Percentiles rank a stretch among this genome's conserved stretches.
These are phyloP conservation scores for Pezicula radicicola DNA, from an alignment of 2,329 filamentous ascomycete species.

Conservation along the genomic window DNA sequence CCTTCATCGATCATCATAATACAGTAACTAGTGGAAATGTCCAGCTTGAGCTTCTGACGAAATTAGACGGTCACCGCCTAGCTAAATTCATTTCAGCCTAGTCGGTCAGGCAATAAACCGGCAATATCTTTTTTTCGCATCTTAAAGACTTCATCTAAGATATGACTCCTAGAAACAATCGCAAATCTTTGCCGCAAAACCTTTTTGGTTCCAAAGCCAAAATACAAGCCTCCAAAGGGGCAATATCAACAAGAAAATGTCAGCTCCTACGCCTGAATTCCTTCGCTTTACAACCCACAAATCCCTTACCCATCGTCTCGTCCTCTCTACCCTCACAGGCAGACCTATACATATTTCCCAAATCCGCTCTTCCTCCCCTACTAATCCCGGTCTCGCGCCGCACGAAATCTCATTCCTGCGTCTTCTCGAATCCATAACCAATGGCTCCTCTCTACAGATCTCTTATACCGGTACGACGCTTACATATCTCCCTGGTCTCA, in stretches of 20 bases:
- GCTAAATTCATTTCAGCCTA: no score
- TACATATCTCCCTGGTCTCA: conserved; percentile 86
- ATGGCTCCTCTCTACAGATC: conserved; percentile 92
- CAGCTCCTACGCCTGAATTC: conserved; percentile 35
- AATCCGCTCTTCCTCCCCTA: conserved; percentile 84
- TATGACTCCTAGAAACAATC: no score
- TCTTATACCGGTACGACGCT: conserved; percentile 94
- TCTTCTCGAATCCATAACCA: conserved; percentile 90
- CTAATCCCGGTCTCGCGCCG: conserved; percentile 82
- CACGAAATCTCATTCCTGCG: conserved; percentile 96
- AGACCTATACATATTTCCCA: conserved; percentile 87
- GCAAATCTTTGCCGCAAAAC: no score
- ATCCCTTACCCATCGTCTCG: conserved; percentile 77
- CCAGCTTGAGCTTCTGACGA: no score
- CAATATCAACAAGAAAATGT: conserved; percentile 15
- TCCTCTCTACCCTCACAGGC: conserved; percentile 88
- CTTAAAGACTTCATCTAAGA: no score
- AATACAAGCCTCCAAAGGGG: no score
- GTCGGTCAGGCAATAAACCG: no score
- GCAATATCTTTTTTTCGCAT: no score
- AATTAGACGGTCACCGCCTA: no score
- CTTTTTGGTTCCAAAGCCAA: no score
- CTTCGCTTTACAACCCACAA: conserved; percentile 82
- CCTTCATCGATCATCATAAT: no score
- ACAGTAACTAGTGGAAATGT: no score